These are phyloP conservation scores for Verticillium dahliae DNA, from an alignment of 2,329 filamentous ascomycete species.

Conservation along the genomic window DNA sequence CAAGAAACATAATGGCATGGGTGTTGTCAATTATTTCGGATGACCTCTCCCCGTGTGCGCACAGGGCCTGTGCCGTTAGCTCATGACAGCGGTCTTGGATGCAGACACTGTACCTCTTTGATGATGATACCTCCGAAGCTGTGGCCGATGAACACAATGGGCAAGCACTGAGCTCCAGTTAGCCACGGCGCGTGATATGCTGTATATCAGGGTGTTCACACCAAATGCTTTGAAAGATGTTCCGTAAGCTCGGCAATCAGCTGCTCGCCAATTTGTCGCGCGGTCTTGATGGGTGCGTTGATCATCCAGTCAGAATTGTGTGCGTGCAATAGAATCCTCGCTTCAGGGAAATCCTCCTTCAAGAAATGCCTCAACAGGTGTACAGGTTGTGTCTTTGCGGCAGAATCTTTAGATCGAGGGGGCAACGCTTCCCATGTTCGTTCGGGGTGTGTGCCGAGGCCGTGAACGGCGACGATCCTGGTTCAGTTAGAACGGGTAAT, in stretches of 20 bases:
- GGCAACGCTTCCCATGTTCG: constrained; percentile 10
- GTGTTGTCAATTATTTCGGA: background rate
- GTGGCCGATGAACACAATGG: background rate
- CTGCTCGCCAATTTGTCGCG: constrained; percentile 9
- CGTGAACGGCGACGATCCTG: constrained; percentile 14
- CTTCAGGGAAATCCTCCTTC: constrained; percentile 9
- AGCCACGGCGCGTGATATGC: too few relatives aligned
- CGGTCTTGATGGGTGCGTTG: constrained; percentile 12
- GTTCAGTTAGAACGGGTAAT: background rate
- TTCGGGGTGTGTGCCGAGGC: constrained; percentile 12
- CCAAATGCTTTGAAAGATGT: background rate
- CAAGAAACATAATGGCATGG: background rate
- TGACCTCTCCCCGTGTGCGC: background rate
- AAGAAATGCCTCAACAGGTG: background rate
- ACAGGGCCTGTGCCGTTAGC: background rate
- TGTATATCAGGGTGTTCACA: background rate
- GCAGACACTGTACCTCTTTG: background rate
- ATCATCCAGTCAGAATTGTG: constrained; percentile 15
- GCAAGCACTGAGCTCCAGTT: background rate
- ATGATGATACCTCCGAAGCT: constrained; percentile 3
- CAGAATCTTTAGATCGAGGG: background rate
- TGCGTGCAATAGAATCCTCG: constrained; percentile 13
- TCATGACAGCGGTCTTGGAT: background rate
- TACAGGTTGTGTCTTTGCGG: background rate
- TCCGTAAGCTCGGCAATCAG: constrained; percentile 5